A percentile compares a stretch with the other conserved stretches of the same genome.
These are phyloP conservation scores for Thelonectria blattea DNA, from an alignment of 2,329 filamentous ascomycete genomes.

Conservation along the genomic window DNA sequence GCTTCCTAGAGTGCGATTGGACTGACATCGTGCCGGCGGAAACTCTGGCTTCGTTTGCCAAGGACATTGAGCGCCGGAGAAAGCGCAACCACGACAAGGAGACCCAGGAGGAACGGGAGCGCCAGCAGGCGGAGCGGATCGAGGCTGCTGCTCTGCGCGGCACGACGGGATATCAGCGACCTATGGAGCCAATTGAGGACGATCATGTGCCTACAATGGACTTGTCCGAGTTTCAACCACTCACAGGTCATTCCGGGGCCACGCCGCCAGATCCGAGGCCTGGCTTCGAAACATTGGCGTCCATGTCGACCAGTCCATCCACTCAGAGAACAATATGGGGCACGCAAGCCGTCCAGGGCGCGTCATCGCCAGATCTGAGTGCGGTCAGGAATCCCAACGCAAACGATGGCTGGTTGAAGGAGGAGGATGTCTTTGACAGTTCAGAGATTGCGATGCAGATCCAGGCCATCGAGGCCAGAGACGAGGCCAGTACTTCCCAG, in stretches of 20 bases:
- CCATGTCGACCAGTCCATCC: constrained; percentile 81
- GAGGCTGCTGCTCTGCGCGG: constrained; percentile 73
- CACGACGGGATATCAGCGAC: constrained; percentile 48
- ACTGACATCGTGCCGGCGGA: constrained; percentile 82
- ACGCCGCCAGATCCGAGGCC: constrained; percentile 63
- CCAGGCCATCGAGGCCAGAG: constrained; percentile 55
- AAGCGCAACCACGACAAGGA: constrained; percentile 85
- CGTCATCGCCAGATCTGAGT: constrained; percentile 59
- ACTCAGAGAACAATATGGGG: constrained; percentile 88
- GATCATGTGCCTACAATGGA: constrained; percentile 51
- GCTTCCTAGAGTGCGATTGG: constrained; percentile 94
- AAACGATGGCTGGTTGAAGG: constrained; percentile 87
- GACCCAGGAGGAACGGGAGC: constrained; percentile 83
- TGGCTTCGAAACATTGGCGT: constrained; percentile 72
- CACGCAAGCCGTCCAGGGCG: constrained; percentile 69
- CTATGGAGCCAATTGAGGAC: constrained; percentile 47
- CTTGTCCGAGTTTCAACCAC: constrained; percentile 69
- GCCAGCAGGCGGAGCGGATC: constrained; percentile 79
- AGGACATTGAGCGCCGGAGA: constrained; percentile 76
- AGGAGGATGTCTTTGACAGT: constrained; percentile 72
- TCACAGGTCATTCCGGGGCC: constrained; percentile 57
- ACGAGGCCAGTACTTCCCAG: constrained; percentile 29
- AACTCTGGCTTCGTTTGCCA: constrained; percentile 75
- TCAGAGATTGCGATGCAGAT: constrained; percentile 67
- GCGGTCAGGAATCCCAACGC: constrained; percentile 37